Conservation (phyloP, 257 asterid genomes). For the Thymus mandschuricus region DNA sequence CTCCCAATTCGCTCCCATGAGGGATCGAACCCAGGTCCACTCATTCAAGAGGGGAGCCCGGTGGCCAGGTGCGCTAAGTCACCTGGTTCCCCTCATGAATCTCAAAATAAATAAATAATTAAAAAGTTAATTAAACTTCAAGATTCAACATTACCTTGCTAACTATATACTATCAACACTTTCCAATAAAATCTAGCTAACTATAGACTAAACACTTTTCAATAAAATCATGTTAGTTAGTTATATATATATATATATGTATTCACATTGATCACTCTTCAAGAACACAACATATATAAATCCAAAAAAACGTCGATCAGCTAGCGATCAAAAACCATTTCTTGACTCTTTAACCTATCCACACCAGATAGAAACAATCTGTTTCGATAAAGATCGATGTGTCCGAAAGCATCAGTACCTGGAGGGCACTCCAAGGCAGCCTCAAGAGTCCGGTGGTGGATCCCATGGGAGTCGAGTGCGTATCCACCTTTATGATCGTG, state of each 20-base stretch:
- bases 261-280: conserved; percentile 7
- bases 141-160: not conserved
- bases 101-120: no score
- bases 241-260: no score
- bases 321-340: conserved; percentile 55
- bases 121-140: no score
- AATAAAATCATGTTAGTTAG: not conserved
- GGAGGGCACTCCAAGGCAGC: conserved; percentile 94
- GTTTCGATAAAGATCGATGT: conserved; percentile 62
- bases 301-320: not conserved
- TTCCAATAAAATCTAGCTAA: not conserved
- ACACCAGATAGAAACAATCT: conserved; percentile 61
- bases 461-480: conserved; percentile 66
- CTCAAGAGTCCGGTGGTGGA: conserved; percentile 85
- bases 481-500: conserved; percentile 89
- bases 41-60: no score
- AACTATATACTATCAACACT: not conserved
- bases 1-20: no score
- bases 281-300: conserved; percentile 7
- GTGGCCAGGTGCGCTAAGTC: no score
- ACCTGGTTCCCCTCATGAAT: no score
- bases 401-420: conserved; percentile 71
- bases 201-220: no score
- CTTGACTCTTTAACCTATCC: conserved; percentile 63
- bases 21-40: no score